Evolutionary conservation across 2,329 filamentous ascomycete genomes (phyloP), one percentile per base, ranked within the genome.

Genomic region (Verticillium nubilum): DNA sequence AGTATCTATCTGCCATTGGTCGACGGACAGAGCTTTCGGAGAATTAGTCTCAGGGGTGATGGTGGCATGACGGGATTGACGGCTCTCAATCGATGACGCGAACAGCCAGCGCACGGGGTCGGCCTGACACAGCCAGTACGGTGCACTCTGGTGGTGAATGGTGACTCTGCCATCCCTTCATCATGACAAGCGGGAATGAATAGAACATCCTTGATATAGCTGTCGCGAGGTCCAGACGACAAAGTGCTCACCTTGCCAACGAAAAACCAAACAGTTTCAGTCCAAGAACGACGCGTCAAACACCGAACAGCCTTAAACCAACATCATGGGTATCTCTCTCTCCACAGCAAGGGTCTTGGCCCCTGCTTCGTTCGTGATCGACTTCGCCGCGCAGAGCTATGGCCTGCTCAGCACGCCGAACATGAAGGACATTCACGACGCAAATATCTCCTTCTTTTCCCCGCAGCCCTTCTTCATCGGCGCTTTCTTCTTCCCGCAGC

Each of bases 401-500:
- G 84, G 83, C 68, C 79, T 86, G 69, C 75, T 83, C 31, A 78
- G 78, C 35, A 74, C 68, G 0, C 83, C 83, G 0, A 85, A 80
- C 62, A 86, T 86, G 84, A 80, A 84, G 63, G 79, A 85, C 56
- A 74, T 86, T 31, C 82, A 86, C 67, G 78, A 86, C 65, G 70
- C 71, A 31, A 84, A 86, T 66, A 71, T 85, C 5, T 83, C 81
- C 1, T 86, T 85, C 67, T 86, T 82, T 73, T 80, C 76, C 1
- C 83, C 83, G 0, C 80, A 85, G 60, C 82, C 83, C 1, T 82
- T 76, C 66, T 84, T 85, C 70, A 85, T 86, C 61, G 83, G 73
- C 0, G 80, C 72, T 17, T 86, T 86, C 73, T 86, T 86, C 74
- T 83, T 84, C 68, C 82, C 82, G 0, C 83, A 86, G 67, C 83